Base-by-base conservation (phyloP, 345 rosid species). In the Acer saccharum region DNA sequence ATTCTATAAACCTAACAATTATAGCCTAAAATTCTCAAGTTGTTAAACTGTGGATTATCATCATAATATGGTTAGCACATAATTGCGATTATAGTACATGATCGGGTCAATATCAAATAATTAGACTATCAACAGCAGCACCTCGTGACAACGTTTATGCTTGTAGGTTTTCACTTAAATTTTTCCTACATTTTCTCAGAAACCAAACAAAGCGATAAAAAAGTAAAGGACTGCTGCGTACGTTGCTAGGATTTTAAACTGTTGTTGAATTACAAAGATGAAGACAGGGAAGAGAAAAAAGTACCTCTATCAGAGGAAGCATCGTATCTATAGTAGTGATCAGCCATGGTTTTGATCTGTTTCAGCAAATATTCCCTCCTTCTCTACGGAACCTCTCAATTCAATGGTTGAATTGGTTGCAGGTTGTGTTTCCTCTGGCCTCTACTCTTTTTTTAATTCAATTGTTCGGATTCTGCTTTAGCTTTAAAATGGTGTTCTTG, bases 311-410 rank as follows among this genome's bases (percentile, higher is more conserved):
- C 86, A 14, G 83, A 32, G 5, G 85, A 8, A 23, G 81, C 77
- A 63, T 72, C 61, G 77, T 84, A 87, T 21, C 78, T 55, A 46
- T 81, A 65, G 79, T 83, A 86, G n/a, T 88, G 80, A 76, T 83
- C 89, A 55, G 66, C 76, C 84, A 73, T 83, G 61, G 14, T 32
- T 63, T 73, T 16, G 10, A 41, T 60, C 64, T 10, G 27, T 20
- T 60, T 60, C 58, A 54, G n/a, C 58, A 18, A 52, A 52, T 52
- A 13, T 14, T 65, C 43, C 48, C 70, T 73, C 55, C 2, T n/a
- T 13, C 13, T 48, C 63, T 35, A 50, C 3, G 50, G 50, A 8
- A 12, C 50, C 3, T 48, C 3, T n/a, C 64, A 35, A 64, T 35
- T 43, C 46, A 43, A 43, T 35, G 39, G 39, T 35, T 35, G 39